Percentiles rank a stretch among this genome's conserved stretches.
phyloP scores from a whole-genome alignment of 331 rosid genomes.

The Rhamnella rubrinervis region DNA sequence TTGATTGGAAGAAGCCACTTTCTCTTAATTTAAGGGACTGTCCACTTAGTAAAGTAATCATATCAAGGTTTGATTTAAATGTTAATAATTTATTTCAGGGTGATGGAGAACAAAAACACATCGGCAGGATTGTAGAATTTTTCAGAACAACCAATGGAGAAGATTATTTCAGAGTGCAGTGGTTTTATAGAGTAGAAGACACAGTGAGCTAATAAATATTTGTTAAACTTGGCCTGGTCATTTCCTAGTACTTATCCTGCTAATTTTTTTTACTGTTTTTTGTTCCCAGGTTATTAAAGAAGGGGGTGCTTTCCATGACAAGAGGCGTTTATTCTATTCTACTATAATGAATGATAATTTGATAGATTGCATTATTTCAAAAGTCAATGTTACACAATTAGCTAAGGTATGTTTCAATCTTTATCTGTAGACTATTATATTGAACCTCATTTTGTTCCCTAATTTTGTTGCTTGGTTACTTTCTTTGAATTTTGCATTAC shows the following conservation, averaged over 20 bases:
- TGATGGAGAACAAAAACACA: constrained; percentile 51
- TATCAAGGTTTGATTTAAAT: constrained; percentile 16
- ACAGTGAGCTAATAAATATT: constrained; percentile 54
- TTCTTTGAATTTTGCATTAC: too few relatives aligned
- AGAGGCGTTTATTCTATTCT: constrained; percentile 85
- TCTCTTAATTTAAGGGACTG: background rate
- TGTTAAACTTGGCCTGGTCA: constrained; percentile 19
- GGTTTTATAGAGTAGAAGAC: constrained; percentile 91
- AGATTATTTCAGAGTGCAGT: constrained; percentile 80
- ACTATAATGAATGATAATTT: constrained; percentile 83
- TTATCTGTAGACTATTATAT: constrained; percentile 16
- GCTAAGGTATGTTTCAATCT: constrained; percentile 55
- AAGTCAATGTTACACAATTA: constrained; percentile 56
- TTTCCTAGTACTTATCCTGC: constrained; percentile 10
- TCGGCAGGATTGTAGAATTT: constrained; percentile 86
- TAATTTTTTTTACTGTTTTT: constrained; percentile 22
- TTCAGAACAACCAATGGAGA: constrained; percentile 64
- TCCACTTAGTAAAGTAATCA: background rate
- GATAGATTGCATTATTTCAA: constrained; percentile 70
- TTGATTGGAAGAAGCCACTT: too few relatives aligned
- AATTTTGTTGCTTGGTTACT: background rate
- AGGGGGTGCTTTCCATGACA: constrained; percentile 73
- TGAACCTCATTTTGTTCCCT: constrained; percentile 12
- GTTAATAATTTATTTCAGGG: constrained; percentile 56
- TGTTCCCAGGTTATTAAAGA: constrained; percentile 65